Conservation (phyloP, 1,284 basidiomycete species). For the Bondarzewia mesenterica region DNA sequence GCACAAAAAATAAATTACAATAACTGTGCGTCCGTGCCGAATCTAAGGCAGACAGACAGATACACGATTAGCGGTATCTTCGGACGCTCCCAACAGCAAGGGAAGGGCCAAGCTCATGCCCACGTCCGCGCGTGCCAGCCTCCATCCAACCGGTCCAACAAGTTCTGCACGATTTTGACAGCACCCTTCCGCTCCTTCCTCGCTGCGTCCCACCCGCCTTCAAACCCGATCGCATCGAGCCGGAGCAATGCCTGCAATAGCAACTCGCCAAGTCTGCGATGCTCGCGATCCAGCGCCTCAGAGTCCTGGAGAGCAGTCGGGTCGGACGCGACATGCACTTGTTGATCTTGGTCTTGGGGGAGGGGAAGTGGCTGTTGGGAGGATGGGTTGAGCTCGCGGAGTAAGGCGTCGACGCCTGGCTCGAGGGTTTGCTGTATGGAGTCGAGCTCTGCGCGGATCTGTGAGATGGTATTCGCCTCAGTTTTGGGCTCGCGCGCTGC, state of each 20-base stretch:
- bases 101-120: neutral
- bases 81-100: neutral
- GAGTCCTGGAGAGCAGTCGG: neutral
- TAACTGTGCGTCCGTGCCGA: neutral
- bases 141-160: conserved; percentile 47
- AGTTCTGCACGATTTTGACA: conserved; percentile 56
- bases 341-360: conserved; percentile 9
- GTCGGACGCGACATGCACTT: conserved; percentile 2
- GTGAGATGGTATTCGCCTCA: conserved; percentile 30
- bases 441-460: conserved; percentile 54
- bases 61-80: neutral
- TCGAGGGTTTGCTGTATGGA: conserved; percentile 43
- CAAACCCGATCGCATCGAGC: conserved; percentile 63
- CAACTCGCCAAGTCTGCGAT: conserved; percentile 58
- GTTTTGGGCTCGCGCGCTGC: conserved; percentile 33
- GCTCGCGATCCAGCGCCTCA: conserved; percentile 25
- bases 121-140: conserved; percentile 30
- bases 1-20: no score
- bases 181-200: conserved; percentile 67
- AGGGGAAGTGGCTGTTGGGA: conserved; percentile 8
- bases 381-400: conserved; percentile 28
- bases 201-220: conserved; percentile 65
- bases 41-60: neutral
- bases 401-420: conserved; percentile 49
- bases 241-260: conserved; percentile 71